Evolutionary conservation across 192 early-diverging fungal genomes (phyloP).

Genomic region (Coemansia sp.): DNA sequence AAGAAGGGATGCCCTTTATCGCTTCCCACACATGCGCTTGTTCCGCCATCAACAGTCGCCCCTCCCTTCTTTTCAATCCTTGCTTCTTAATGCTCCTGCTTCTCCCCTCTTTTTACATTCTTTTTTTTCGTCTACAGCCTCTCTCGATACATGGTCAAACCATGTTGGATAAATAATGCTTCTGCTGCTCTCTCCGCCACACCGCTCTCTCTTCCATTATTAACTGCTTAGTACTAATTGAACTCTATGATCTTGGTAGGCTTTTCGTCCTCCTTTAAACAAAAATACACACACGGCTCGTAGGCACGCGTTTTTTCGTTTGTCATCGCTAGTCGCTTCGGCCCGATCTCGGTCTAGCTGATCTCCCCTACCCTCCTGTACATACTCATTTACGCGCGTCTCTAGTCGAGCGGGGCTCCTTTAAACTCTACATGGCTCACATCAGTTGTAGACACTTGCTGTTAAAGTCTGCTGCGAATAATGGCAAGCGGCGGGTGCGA

Average conservation of each 20-base stretch:
- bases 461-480: background rate
- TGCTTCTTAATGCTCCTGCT: background rate
- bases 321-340: background rate
- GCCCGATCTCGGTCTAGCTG: slow-evolving; percentile 4
- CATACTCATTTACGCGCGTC: background rate
- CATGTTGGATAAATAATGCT: slow-evolving; percentile 2
- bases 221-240: background rate
- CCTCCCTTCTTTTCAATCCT: slow-evolving; percentile 1
- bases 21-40: slow-evolving; percentile 1
- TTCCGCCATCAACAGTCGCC: background rate
- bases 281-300: background rate
- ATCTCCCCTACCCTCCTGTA: background rate
- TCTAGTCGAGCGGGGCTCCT: background rate
- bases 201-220: background rate
- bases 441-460: background rate
- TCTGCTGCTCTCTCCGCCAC: background rate
- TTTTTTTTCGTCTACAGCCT: background rate
- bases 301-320: background rate
- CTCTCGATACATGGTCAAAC: background rate
- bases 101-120: background rate
- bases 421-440: background rate
- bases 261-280: background rate
- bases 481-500: background rate
- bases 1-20: background rate
- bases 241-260: background rate